phyloP scores from a whole-genome alignment of 2,329 filamentous ascomycete genomes.

The Ceratocystis harringtonii region DNA sequence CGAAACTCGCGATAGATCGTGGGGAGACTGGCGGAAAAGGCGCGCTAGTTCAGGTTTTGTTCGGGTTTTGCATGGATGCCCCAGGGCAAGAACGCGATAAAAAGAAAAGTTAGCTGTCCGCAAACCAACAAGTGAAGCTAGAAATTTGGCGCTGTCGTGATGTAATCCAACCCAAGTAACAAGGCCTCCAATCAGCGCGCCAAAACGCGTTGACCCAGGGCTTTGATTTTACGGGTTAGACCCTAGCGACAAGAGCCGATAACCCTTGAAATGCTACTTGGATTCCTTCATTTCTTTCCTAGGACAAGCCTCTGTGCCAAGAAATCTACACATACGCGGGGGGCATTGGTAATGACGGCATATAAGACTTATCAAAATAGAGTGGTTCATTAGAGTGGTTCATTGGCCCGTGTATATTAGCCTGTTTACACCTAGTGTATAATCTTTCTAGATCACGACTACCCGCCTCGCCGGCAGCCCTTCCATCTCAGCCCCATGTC shows the following conservation, averaged over 20 bases:
- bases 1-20: background rate
- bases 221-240: background rate
- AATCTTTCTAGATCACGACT: too few species aligned
- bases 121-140: too few species aligned
- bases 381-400: too few species aligned
- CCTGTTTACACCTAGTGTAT: too few species aligned
- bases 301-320: too few species aligned
- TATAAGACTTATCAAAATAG: too few species aligned
- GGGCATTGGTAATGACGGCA: too few species aligned
- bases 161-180: background rate
- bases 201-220: background rate
- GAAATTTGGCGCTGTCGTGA: background rate
- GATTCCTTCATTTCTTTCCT: background rate
- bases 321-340: too few species aligned
- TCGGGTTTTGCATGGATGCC: too few species aligned
- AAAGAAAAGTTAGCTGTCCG: too few species aligned
- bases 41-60: background rate
- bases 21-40: background rate
- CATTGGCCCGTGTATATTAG: too few species aligned
- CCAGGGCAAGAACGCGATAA: too few species aligned
- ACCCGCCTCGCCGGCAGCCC: background rate
- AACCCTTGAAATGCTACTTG: background rate
- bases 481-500: conserved; percentile 11
- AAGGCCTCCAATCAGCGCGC: conserved; percentile 11
- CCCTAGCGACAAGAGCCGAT: background rate